phyloP scores from a whole-genome alignment of 2,329 filamentous ascomycete species.

The Trichoderma arundinaceum region DNA sequence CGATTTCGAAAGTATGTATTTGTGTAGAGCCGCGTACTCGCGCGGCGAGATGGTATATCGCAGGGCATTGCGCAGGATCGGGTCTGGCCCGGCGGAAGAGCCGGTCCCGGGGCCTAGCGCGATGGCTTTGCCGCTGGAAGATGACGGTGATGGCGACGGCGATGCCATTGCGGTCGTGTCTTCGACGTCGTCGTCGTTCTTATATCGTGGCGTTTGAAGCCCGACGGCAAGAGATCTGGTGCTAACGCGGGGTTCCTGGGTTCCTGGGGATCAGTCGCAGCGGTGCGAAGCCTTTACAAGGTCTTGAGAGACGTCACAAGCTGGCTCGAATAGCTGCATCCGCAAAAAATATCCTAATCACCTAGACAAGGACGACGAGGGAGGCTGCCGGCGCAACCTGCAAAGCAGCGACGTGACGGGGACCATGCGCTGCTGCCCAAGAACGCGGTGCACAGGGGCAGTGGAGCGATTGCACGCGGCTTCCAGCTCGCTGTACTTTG shows the following conservation, averaged over 20 bases:
- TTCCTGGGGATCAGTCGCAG: not conserved
- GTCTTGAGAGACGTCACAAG: not conserved
- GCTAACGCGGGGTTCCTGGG: not conserved
- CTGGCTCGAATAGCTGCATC: not conserved
- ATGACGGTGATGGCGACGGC: not conserved
- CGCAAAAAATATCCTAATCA: not conserved
- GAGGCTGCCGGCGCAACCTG: not conserved
- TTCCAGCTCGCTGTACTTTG: not conserved
- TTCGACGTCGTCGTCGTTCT: not conserved
- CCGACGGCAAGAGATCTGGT: not conserved
- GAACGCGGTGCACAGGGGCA: not conserved
- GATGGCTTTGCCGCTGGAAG: slow-evolving; percentile 13
- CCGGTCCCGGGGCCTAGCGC: not conserved
- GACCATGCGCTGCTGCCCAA: not conserved
- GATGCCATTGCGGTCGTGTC: slow-evolving; percentile 17
- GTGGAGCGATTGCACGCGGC: not conserved
- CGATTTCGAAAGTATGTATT: slow-evolving; percentile 78
- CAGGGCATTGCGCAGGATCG: slow-evolving; percentile 81
- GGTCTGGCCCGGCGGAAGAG: slow-evolving; percentile 53
- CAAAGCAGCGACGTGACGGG: not conserved
- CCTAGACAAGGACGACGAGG: not conserved
- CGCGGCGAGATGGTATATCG: slow-evolving; percentile 84
- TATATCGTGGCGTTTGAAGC: not conserved
- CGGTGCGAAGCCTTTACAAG: not conserved
- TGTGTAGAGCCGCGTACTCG: slow-evolving; percentile 85